Percentiles rank a stretch among this genome's conserved stretches.
These are phyloP conservation scores for Anisogramma anomala DNA, from an alignment of 2,329 filamentous ascomycete species.

Conservation along the genomic window DNA sequence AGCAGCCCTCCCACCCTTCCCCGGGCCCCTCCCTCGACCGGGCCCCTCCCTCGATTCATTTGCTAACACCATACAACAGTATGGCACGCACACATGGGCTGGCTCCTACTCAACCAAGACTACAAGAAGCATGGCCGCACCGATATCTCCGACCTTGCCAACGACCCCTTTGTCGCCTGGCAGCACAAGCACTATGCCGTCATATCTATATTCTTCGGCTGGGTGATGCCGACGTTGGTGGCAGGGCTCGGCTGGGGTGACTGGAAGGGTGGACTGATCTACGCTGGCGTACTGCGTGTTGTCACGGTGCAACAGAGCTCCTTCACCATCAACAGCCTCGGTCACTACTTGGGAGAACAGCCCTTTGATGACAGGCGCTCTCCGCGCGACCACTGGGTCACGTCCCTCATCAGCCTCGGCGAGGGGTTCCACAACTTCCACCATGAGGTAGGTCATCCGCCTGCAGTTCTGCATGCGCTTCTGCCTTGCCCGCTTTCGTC, in stretches of 20 bases:
- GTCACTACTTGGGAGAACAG: conserved; percentile 48
- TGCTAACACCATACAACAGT: not conserved
- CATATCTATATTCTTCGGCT: conserved; percentile 33
- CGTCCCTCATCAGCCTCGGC: conserved; percentile 54
- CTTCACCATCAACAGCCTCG: conserved; percentile 43
- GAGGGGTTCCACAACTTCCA: conserved; percentile 67
- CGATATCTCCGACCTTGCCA: conserved; percentile 39
- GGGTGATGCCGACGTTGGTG: conserved; percentile 36
- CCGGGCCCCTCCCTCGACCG: not conserved
- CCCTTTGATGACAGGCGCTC: conserved; percentile 62
- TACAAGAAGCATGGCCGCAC: conserved; percentile 39
- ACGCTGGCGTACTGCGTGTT: conserved; percentile 39
- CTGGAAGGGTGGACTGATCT: conserved; percentile 37
- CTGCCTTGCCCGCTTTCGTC: not conserved
- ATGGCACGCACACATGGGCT: conserved; percentile 29
- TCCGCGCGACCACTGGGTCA: conserved; percentile 56
- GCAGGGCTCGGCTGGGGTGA: conserved; percentile 37
- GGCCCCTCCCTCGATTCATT: not conserved
- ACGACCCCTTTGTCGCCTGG: conserved; percentile 37
- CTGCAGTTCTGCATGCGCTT: too few species aligned
- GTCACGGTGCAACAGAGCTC: conserved; percentile 42
- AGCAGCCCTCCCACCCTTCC: not conserved
- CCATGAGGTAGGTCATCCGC: conserved; percentile 35
- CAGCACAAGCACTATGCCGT: conserved; percentile 38
- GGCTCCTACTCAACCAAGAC: conserved; percentile 45